Conservation (phyloP, 2,329 filamentous ascomycete species). For the Atkinsonella hypoxylon region DNA sequence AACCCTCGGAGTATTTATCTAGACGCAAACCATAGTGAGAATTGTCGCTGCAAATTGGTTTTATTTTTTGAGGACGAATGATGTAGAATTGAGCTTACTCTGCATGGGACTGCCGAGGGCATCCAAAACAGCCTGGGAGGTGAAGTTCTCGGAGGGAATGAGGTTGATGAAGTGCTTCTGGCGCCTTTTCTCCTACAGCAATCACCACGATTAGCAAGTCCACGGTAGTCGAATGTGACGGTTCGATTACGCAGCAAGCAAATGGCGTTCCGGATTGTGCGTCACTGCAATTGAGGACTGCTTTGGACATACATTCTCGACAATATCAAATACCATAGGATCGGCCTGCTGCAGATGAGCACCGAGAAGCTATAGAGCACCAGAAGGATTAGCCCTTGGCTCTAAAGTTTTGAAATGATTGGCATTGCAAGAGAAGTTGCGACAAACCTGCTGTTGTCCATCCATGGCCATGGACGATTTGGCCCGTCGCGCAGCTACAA, state of each 20-base stretch:
- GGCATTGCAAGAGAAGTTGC: conserved; percentile 3
- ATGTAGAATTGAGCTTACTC: conserved; percentile 40
- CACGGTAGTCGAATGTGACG: background rate
- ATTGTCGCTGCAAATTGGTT: background rate
- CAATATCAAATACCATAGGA: conserved; percentile 74
- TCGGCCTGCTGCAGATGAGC: conserved; percentile 74
- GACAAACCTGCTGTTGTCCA: conserved; percentile 46
- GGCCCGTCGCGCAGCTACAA: conserved; percentile 21
- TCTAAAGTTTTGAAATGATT: background rate
- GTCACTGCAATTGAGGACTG: background rate
- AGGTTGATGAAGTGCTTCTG: conserved; percentile 99
- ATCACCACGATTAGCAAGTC: background rate
- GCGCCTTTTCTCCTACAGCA: conserved; percentile 73
- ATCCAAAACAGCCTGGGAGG: conserved; percentile 83
- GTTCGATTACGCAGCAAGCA: background rate
- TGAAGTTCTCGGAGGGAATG: conserved; percentile 93
- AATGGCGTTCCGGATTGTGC: background rate
- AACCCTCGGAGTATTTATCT: conserved; percentile 98
- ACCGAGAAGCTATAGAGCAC: conserved; percentile 60
- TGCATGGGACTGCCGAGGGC: conserved; percentile 91
- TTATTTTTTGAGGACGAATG: too few species aligned
- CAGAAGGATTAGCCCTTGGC: conserved; percentile 7
- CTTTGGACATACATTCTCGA: conserved; percentile 58
- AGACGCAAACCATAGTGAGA: background rate
- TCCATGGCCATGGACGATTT: conserved; percentile 39